phyloP scores from a whole-genome alignment of 192 early-diverging fungal genomes.

The Phycomyces blakesleeanus region DNA sequence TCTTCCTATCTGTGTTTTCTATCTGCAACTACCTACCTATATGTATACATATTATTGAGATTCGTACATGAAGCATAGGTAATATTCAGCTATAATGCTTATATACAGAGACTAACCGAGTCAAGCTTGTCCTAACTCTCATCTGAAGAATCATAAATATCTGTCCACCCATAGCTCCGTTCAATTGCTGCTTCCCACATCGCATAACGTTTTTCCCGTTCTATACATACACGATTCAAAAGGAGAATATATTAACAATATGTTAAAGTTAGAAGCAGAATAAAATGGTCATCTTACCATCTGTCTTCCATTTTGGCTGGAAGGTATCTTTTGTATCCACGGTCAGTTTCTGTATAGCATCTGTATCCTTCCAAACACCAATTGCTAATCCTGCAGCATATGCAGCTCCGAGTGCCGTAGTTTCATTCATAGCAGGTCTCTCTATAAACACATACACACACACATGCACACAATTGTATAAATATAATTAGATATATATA shows the following conservation, averaged over 20 bases:
- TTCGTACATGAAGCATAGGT: too few species aligned
- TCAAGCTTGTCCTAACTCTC: background rate
- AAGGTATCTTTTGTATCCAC: constrained; percentile 19
- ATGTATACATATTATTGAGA: too few species aligned
- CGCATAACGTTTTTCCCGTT: constrained; percentile 18
- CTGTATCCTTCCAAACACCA: constrained; percentile 26
- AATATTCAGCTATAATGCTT: too few species aligned
- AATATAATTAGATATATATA: too few species aligned
- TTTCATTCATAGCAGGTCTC: constrained; percentile 88
- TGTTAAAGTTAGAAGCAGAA: background rate
- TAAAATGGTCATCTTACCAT: constrained; percentile 9
- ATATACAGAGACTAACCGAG: too few species aligned
- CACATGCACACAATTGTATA: too few species aligned
- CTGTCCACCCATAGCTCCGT: constrained; percentile 33
- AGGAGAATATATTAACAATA: background rate
- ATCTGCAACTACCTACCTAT: too few species aligned
- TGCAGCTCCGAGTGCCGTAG: constrained; percentile 92
- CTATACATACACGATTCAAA: constrained; percentile 2
- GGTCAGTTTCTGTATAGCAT: constrained; percentile 15
- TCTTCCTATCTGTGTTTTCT: too few species aligned
- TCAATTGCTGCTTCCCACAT: constrained; percentile 27
- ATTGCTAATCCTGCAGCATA: constrained; percentile 44
- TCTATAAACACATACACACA: too few species aligned
- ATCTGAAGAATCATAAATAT: constrained; percentile 8
- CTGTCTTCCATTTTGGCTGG: constrained; percentile 13